Evolutionary conservation across 2,329 filamentous ascomycete genomes (phyloP).

Genomic region (Onygenales sp.): DNA sequence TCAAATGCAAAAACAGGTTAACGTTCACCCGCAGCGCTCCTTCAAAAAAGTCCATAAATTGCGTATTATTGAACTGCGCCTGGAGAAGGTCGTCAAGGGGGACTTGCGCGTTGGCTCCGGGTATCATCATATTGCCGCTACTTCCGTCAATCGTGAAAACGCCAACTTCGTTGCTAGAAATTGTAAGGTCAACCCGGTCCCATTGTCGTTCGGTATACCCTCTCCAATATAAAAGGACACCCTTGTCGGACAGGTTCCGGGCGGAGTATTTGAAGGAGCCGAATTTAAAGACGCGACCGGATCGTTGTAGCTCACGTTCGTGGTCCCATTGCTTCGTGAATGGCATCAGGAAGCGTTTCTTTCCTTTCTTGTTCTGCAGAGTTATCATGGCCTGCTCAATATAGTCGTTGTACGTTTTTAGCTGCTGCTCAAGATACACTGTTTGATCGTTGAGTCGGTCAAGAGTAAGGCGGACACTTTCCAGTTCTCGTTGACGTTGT

Average conservation of each 20-base stretch:
- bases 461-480: conserved; percentile 45
- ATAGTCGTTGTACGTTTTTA: conserved; percentile 98
- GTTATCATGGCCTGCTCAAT: conserved; percentile 98
- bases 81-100: conserved; percentile 89
- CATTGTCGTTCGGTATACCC: conserved; percentile 75
- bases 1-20: conserved; percentile 87
- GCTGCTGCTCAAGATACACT: conserved; percentile 83
- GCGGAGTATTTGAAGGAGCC: conserved; percentile 97
- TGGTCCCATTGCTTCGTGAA: conserved; percentile 99
- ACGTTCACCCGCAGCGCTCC: conserved; percentile 83
- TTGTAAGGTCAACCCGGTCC: conserved; percentile 88
- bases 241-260: conserved; percentile 80
- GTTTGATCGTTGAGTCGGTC: conserved; percentile 53
- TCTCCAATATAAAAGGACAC: conserved; percentile 84
- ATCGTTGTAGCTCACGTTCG: conserved; percentile 85
- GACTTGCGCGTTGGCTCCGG: conserved; percentile 79
- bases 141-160: conserved; percentile 88
- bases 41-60: conserved; percentile 93
- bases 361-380: conserved; percentile 91
- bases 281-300: conserved; percentile 91
- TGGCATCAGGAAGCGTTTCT: conserved; percentile 86
- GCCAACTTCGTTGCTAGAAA: conserved; percentile 87
- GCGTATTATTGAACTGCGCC: conserved; percentile 93
- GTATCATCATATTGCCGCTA: conserved; percentile 88
- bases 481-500: conserved; percentile 82